Base-by-base conservation (phyloP, 768 basidiomycete species). In the Fistulinella prunicolor region DNA sequence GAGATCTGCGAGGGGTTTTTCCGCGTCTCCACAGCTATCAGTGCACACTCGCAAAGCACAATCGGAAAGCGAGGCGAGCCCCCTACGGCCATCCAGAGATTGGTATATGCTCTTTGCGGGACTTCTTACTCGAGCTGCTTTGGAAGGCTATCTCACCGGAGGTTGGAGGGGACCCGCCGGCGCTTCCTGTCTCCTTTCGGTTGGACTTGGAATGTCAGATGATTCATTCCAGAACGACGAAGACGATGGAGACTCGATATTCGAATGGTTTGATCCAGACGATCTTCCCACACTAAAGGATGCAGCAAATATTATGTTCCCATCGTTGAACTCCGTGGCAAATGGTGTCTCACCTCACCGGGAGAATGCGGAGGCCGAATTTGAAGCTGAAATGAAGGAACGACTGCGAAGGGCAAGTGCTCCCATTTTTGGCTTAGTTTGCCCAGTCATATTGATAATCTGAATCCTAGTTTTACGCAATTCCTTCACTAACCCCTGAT, bases 101-200 rank as follows among this genome's bases (percentile, higher is more conserved):
- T 94, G 91, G 91, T 94, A 91, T 65, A 75, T 85, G 68, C 74
- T 94, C 12, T 73, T 92, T 14, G 80, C 80, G 0, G 83, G 86
- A 2, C 70, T 94, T 20, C 71, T 91, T 23, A 89, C 89, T 6
- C 79, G 90, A n/a, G 89, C 89, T 0, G 86, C 83, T 17, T 67
- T 94, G 43, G 89, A 94, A 59, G 91, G 91, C 0, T 94, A 93
- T 60, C 73, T 93, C 38, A 83, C 82, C 2, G 85, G 82, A 9
- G 85, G 86, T 0, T 94, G 91, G 91, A 77, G 75, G 23, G 89
- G 91, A 1, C 68, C 78, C 1, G 78, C 82, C 32, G 81, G 84
- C 6, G 76, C 83, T 9, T 84, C 89, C 57, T 80, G 85, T 50
- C 66, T 94, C 46, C 67, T 93, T 40, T 81, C 83, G 2, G 77